Conservation (phyloP, 2,329 filamentous ascomycete species). For the Zymoseptoria ardabiliae region DNA sequence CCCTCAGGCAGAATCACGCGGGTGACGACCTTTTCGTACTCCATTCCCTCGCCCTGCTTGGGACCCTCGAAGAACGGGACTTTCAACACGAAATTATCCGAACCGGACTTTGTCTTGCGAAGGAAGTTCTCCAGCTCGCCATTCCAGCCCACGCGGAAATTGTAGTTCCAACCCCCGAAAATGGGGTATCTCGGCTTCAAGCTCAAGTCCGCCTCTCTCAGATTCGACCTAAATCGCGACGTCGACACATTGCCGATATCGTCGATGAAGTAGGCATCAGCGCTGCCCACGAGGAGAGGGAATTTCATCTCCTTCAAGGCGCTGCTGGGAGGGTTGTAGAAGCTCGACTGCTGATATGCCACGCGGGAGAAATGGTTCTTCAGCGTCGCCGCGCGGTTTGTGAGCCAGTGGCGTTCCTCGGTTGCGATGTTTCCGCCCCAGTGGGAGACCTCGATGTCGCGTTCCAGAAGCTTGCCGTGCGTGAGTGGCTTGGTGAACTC, state of each 20-base stretch:
- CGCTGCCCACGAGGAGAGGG: slow-evolving; percentile 69
- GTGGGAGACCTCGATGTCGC: slow-evolving; percentile 91
- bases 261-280: slow-evolving; percentile 89
- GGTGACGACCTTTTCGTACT: slow-evolving; percentile 74
- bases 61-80: slow-evolving; percentile 92
- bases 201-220: slow-evolving; percentile 62
- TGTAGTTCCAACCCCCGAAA: slow-evolving; percentile 97
- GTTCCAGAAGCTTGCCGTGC: slow-evolving; percentile 70
- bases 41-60: slow-evolving; percentile 73
- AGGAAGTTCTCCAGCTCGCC: slow-evolving; percentile 71
- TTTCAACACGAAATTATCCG: slow-evolving; percentile 73
- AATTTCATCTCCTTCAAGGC: slow-evolving; percentile 78
- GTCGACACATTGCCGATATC: slow-evolving; percentile 96
- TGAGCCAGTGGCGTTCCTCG: slow-evolving; percentile 85
- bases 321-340: slow-evolving; percentile 63
- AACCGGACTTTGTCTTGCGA: slow-evolving; percentile 49
- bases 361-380: slow-evolving; percentile 47
- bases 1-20: slow-evolving; percentile 87
- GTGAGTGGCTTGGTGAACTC: slow-evolving; percentile 91
- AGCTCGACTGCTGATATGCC: slow-evolving; percentile 39
- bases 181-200: slow-evolving; percentile 92
- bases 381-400: slow-evolving; percentile 72
- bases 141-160: slow-evolving; percentile 95
- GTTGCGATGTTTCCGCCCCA: slow-evolving; percentile 96
- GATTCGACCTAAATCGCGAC: slow-evolving; percentile 72